phyloP scores from a whole-genome alignment of 306 rosid species.

The Acacia melanoxylon region DNA sequence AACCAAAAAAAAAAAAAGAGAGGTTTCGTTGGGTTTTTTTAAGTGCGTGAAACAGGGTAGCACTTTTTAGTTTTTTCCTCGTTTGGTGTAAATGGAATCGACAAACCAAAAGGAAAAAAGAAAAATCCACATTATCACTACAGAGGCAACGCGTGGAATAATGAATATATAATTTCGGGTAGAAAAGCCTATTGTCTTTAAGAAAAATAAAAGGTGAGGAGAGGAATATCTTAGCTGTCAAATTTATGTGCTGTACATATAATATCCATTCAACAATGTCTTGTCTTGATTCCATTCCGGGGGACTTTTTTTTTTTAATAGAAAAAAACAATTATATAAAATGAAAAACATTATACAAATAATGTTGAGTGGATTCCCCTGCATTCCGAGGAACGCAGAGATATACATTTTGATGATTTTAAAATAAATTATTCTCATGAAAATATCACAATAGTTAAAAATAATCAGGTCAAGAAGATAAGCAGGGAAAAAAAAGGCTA shows the following conservation, averaged over 20 bases:
- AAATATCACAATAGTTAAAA: not conserved
- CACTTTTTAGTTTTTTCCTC: not conserved
- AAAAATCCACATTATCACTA: not conserved
- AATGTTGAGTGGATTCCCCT: no score
- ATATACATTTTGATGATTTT: not conserved
- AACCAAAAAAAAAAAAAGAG: no score
- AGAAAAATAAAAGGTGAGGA: not conserved
- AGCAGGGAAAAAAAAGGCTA: not conserved
- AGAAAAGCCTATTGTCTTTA: slow-evolving; percentile 2
- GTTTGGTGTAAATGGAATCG: not conserved
- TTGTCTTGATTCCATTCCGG: not conserved
- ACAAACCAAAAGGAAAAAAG: not conserved
- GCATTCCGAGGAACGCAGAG: not conserved
- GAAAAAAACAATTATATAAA: no score
- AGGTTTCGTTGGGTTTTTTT: not conserved
- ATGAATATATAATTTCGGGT: not conserved
- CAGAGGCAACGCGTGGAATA: not conserved
- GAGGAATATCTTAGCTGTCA: not conserved
- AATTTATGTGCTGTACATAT: not conserved
- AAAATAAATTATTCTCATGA: not conserved
- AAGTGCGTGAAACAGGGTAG: not conserved
- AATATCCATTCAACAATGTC: not conserved
- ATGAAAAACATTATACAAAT: no score
- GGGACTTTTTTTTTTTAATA: no score
- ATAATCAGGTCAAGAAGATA: not conserved